Percentiles rank a stretch among this genome's conserved stretches.
phyloP scores from a whole-genome alignment of 2,329 filamentous ascomycete species.

The Paracamarosporium sp. region DNA sequence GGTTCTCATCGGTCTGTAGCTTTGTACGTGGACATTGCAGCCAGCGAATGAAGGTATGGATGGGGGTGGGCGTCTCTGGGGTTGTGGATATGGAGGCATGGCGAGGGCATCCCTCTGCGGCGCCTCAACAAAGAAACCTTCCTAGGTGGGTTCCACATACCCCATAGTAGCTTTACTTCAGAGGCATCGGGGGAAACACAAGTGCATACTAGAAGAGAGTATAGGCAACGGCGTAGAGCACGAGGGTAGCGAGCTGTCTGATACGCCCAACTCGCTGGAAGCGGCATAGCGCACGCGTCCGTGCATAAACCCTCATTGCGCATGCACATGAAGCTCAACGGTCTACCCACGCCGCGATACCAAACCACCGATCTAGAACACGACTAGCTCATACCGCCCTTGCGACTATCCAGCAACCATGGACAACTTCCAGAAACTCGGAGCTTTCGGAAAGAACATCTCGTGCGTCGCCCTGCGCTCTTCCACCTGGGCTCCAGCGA shows the following conservation, averaged over 20 bases:
- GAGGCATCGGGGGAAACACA: too few relatives aligned
- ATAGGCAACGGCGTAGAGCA: neutral
- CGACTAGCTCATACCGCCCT: neutral
- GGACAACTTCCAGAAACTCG: constrained; percentile 66
- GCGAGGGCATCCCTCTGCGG: too few relatives aligned
- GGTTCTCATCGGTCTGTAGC: neutral
- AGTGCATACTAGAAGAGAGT: neutral
- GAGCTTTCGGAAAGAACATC: constrained; percentile 73
- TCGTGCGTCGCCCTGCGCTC: constrained; percentile 55
- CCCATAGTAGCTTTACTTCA: too few relatives aligned
- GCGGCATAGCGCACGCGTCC: neutral
- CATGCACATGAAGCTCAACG: constrained; percentile 6
- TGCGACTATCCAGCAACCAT: constrained; percentile 49
- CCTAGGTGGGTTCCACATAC: too few relatives aligned
- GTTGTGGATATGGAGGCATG: too few relatives aligned
- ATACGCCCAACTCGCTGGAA: neutral
- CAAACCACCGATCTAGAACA: constrained; percentile 2
- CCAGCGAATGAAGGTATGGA: too few relatives aligned
- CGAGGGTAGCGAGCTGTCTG: neutral
- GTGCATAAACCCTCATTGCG: neutral
- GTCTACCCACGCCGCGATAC: neutral
- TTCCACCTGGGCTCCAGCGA: constrained; percentile 11
- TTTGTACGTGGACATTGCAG: too few relatives aligned
- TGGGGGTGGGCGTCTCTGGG: too few relatives aligned
- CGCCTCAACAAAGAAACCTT: too few relatives aligned